Base-by-base conservation (phyloP, 2,329 filamentous ascomycete species). In the Pestalotiopsis sp. region DNA sequence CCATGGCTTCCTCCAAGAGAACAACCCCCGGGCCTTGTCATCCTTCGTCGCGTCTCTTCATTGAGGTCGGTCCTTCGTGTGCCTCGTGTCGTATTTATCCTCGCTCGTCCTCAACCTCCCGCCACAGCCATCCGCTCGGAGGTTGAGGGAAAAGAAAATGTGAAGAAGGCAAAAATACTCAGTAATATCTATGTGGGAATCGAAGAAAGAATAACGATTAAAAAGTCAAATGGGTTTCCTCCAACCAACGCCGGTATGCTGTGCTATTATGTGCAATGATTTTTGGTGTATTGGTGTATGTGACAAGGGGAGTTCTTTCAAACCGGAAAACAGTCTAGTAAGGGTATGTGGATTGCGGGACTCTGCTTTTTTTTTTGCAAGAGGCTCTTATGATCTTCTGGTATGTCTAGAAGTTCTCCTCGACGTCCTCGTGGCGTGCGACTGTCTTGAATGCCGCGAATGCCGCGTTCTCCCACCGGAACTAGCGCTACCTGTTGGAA, bases 401-500 rank as follows among this genome's bases (percentile, higher is more conserved):
- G 68, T 70, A 31, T 70, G 68, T 59, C 68, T 61, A 20, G 68
- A 76, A 27, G 68, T 41, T 64, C 77, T 75, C 62, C 77, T 66
- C 31, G 76, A 76, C 6, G 70, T 67, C 58, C 75, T 73, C 38
- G 73, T 75, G 14, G 39, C 66, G 64, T 73, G 73, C 49, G 77
- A 78, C 25, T 74, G 71, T 71, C 77, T 74, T 23, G 76, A 78
- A 67, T 78, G 75, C 68, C 80, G 75, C 59, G 78, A 75, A 70
- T 77, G 72, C 66, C 75, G 72, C 68, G 80, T 84, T 76, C 83
- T 80, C 73, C 81, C 79, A 64, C 82, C 83, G 25, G 82, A 83
- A 75, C 83, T 85, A 64, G 79, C 77, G 74, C 84, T 86, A 76
- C 82, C 84, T 84, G 74, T 74, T 69, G n/a, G 12, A 20, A 25